phyloP scores from a whole-genome alignment of 306 rosid species.

The Gynostemma pentaphyllum region DNA sequence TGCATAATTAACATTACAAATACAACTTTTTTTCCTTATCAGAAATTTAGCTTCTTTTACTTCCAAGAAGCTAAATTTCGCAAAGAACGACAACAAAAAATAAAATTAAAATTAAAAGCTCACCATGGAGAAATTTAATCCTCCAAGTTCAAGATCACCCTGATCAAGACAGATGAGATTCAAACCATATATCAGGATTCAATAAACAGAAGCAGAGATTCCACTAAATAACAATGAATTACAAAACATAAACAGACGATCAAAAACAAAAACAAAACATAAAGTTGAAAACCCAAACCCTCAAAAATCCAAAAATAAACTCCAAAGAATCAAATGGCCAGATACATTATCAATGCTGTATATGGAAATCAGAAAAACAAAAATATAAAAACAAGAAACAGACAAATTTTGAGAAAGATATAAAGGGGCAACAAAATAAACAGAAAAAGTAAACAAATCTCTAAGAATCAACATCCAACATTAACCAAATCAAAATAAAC shows the following conservation, averaged over 20 bases:
- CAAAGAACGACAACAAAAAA: not conserved
- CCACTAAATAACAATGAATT: not conserved
- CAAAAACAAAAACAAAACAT: not conserved
- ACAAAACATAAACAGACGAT: not conserved
- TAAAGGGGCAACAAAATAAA: slow-evolving; percentile 1
- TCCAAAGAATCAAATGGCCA: slow-evolving; percentile 5
- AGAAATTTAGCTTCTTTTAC: not conserved
- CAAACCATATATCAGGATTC: slow-evolving; percentile 30
- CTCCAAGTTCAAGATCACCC: slow-evolving; percentile 39
- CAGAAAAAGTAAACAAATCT: not conserved
- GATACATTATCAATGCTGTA: not conserved
- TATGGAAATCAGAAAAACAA: not conserved
- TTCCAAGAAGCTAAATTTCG: not conserved
- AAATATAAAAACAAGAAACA: not conserved
- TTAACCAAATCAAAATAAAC: slow-evolving; percentile 1
- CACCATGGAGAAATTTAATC: slow-evolving; percentile 55
- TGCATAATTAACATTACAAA: slow-evolving; percentile 11
- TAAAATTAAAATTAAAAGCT: slow-evolving; percentile 15
- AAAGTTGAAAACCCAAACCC: not conserved
- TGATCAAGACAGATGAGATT: slow-evolving; percentile 31
- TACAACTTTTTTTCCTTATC: not conserved
- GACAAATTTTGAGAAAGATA: not conserved
- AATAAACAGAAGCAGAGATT: not conserved
- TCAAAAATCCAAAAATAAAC: slow-evolving; percentile 12
- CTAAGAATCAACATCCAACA: not conserved